These are phyloP conservation scores for Hyphopichia homilentoma DNA, from an alignment of 805 yeast species.

Conservation along the genomic window DNA sequence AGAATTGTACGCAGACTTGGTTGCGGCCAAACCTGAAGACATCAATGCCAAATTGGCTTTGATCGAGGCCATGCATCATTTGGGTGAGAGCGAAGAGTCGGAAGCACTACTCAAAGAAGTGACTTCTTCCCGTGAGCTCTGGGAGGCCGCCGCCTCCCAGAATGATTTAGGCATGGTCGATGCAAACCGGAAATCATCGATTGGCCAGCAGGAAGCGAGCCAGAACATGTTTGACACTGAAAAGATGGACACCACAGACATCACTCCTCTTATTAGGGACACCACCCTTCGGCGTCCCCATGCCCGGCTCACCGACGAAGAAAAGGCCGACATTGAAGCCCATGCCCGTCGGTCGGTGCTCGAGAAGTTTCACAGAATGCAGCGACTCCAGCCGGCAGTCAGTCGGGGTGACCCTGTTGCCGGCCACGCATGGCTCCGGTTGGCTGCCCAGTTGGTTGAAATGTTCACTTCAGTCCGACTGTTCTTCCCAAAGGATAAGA, in stretches of 20 bases:
- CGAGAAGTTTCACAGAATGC: conserved; percentile 53
- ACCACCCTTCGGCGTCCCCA: conserved; percentile 6
- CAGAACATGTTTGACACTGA: conserved; percentile 1
- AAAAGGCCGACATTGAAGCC: conserved; percentile 52
- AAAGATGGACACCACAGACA: conserved; percentile 6
- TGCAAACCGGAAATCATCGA: too few species aligned
- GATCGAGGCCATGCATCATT: conserved; percentile 75
- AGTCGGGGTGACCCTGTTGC: conserved; percentile 50
- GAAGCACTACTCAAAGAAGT: conserved; percentile 53
- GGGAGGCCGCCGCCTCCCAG: conserved; percentile 1
- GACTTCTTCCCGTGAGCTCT: conserved; percentile 3
- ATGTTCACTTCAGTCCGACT: conserved; percentile 73
- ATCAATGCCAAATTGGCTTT: conserved; percentile 72
- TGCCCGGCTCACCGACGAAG: conserved; percentile 36
- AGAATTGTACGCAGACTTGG: conserved; percentile 50
- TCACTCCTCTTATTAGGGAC: conserved; percentile 13
- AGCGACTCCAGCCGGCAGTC: conserved; percentile 41
- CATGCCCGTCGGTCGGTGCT: conserved; percentile 54
- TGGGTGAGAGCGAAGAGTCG: conserved; percentile 59
- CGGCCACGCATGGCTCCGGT: conserved; percentile 73
- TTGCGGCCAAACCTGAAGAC: conserved; percentile 57
- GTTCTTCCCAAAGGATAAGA: conserved; percentile 75
- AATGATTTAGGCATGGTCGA: too few species aligned
- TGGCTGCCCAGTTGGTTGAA: conserved; percentile 79
- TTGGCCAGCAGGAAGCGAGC: background rate